Evolutionary conservation across 768 basidiomycete genomes (phyloP).

Genomic region (Boletus vinaceobasis): DNA sequence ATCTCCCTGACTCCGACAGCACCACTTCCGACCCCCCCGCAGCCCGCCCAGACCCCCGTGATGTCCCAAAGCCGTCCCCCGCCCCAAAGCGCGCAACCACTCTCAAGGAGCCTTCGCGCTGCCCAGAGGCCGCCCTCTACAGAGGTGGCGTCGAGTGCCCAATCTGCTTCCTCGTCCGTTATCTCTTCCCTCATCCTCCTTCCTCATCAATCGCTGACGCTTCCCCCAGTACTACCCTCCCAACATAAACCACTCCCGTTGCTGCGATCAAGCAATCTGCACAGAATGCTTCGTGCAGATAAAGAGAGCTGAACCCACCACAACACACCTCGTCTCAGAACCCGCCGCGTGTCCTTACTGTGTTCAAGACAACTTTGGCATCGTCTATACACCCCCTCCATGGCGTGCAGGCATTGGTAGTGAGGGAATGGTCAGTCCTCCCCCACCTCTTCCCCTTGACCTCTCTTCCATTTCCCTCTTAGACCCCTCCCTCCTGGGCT

Average conservation of each 20-base stretch:
- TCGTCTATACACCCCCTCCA: conserved; percentile 78
- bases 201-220: conserved; percentile 19
- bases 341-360: conserved; percentile 98
- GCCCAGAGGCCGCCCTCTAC: conserved; percentile 78
- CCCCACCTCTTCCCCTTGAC: neutral
- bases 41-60: conserved; percentile 33
- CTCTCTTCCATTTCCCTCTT: neutral
- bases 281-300: conserved; percentile 99
- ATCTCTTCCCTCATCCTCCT: conserved; percentile 14
- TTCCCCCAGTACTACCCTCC: conserved; percentile 84
- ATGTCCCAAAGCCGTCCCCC: conserved; percentile 23
- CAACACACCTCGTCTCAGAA: conserved; percentile 94
- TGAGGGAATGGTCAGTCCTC: conserved; percentile 59
- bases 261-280: conserved; percentile 98
- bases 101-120: conserved; percentile 62
- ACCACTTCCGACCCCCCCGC: conserved; percentile 35
- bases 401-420: conserved; percentile 81
- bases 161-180: conserved; percentile 91
- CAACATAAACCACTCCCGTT: conserved; percentile 95
- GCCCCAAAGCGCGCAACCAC: conserved; percentile 51
- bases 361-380: conserved; percentile 94
- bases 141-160: conserved; percentile 90
- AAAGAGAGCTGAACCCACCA: conserved; percentile 91
- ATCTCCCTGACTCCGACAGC: conserved; percentile 52
- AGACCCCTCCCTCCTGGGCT: conserved; percentile 47